Conservation (phyloP, 352 stramenopile genomes). For the Phytopythium vexans region DNA sequence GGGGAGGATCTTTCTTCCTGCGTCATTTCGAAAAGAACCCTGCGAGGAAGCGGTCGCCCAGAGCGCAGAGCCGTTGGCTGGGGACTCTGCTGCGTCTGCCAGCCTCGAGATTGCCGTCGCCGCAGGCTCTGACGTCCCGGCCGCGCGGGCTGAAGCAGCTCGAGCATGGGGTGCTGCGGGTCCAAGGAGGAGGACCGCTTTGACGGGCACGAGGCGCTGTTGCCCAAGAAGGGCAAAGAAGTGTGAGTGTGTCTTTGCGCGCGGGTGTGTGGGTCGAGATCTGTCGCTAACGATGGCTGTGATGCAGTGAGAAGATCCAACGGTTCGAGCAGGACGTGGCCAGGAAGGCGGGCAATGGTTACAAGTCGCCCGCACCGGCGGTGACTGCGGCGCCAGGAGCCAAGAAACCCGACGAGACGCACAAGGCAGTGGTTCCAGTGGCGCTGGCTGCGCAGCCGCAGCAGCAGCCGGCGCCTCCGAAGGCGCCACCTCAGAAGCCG, state of each 20-base stretch:
- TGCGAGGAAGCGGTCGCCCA: no score
- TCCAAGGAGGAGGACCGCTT: conserved; percentile 69
- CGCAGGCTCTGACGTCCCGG: no score
- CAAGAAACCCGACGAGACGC: conserved; percentile 17
- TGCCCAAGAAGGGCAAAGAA: conserved; percentile 53
- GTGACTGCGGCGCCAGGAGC: conserved; percentile 17
- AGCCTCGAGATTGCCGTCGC: no score
- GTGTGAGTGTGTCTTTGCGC: conserved; percentile 9
- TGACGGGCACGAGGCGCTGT: conserved; percentile 44
- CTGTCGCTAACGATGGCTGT: not conserved
- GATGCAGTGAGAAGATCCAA: conserved; percentile 25
- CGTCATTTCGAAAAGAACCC: no score
- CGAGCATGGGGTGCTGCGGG: conserved; percentile 61
- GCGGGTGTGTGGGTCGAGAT: not conserved
- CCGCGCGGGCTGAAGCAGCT: no score
- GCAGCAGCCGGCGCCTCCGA: conserved; percentile 15
- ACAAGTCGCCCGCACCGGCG: conserved; percentile 24
- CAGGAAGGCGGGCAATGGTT: conserved; percentile 30
- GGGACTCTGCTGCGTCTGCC: no score
- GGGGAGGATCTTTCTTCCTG: no score
- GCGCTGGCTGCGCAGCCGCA: conserved; percentile 4
- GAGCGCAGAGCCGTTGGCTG: no score
- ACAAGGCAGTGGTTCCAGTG: conserved; percentile 22
- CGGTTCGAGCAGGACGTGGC: conserved; percentile 18
- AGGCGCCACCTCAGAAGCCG: conserved; percentile 7